Evolutionary conservation across 768 basidiomycete genomes (phyloP), one percentile per base, ranked within the genome.

Genomic region (Psilocybe cubensis): DNA sequence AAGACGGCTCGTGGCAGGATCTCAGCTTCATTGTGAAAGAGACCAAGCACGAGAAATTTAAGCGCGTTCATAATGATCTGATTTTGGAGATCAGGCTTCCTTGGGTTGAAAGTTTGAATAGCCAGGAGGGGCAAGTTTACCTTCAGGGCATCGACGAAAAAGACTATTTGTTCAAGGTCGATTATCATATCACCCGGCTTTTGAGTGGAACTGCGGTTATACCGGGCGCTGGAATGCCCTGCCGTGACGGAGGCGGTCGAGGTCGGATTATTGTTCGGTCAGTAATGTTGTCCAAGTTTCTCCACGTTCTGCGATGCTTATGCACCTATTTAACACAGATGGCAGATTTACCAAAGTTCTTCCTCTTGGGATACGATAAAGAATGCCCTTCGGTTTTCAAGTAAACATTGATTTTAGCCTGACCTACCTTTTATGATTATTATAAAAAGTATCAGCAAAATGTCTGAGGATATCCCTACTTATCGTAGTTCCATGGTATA

Each of bases 21-120:
- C 75, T 88, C 52, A 76, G 84, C 33, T 87, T 88, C 63, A 64
- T 86, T 24, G 72, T 88, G 38, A 78, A 81, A 60, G 81, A 85
- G 62, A 67, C 74, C 38, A 74, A 78, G 43, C 83, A 87, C 57
- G 74, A 81, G 49, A 70, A 74, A 40, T 86, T 86, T 66, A 70
- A 69, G 17, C 74, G 86, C 45, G 72, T 76, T 23, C 79, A 75
- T 42, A 76, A 83, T 42, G 81, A 85, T 62, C 67, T 87, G 50
- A 66, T 79, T 52, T 63, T 82, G 63, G 75, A 80, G 25, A 76
- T 84, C 24, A 77, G 79, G 33, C 70, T 88, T 6, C 79, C 83
- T 1, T 84, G 86, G 81, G 70, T 75, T 17, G 83, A 84, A 49
- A 70, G 73, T 47, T 70, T 84, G 40, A 73, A 74, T 33, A 70